These are phyloP conservation scores for Scheffersomyces illinoinensis DNA, from an alignment of 1,139 yeast species.

Conservation along the genomic window DNA sequence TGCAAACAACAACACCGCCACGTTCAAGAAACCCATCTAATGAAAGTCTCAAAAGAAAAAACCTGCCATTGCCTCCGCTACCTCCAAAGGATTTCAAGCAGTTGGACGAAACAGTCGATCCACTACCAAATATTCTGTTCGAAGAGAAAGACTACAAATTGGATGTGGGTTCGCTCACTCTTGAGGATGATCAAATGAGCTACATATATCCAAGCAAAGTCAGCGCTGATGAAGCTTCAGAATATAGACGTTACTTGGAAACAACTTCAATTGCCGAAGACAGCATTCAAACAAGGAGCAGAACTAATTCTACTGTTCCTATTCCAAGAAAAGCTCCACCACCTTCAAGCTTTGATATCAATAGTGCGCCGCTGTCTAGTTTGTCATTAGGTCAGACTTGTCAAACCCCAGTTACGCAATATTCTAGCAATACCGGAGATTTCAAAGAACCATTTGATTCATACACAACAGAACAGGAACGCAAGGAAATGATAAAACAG, in stretches of 20 bases:
- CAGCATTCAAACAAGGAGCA: neutral
- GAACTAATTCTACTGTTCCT: neutral
- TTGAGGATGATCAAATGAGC: neutral
- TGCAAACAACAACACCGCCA: slow-evolving; percentile 5
- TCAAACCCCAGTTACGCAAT: slow-evolving; percentile 2
- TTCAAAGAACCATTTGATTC: slow-evolving; percentile 25
- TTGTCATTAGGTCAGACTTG: slow-evolving; percentile 2
- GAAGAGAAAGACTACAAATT: slow-evolving; percentile 13
- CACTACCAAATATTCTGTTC: slow-evolving; percentile 13
- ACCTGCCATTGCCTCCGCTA: slow-evolving; percentile 26
- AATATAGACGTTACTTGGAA: neutral
- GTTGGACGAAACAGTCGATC: slow-evolving; percentile 1
- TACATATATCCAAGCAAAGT: slow-evolving; percentile 12
- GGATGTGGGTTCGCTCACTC: slow-evolving; percentile 2
- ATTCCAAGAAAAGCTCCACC: slow-evolving; percentile 16
- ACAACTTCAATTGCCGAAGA: neutral
- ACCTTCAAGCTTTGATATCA: slow-evolving; percentile 4
- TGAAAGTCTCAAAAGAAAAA: slow-evolving; percentile 13
- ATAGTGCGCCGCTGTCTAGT: neutral
- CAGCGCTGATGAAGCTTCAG: slow-evolving; percentile 4
- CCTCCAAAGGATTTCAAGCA: slow-evolving; percentile 19
- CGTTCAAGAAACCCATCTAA: slow-evolving; percentile 13
- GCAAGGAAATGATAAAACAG: slow-evolving; percentile 5
- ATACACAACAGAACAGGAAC: slow-evolving; percentile 19
- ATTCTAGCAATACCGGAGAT: slow-evolving; percentile 2